These are phyloP conservation scores for Fragilariopsis cylindrus DNA, from an alignment of 108 stramenopile genomes.

Conservation along the genomic window DNA sequence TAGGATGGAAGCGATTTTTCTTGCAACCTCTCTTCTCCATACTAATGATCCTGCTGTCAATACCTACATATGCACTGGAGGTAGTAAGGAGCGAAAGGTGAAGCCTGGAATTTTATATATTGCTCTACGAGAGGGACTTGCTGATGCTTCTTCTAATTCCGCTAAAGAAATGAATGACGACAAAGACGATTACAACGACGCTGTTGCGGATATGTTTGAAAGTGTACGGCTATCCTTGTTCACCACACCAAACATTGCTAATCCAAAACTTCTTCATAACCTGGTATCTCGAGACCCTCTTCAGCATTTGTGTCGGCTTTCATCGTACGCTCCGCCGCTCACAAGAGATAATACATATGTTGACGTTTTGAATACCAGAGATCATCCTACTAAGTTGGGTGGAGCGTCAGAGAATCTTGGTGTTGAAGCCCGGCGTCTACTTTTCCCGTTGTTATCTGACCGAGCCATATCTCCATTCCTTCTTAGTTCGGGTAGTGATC, in stretches of 20 bases:
- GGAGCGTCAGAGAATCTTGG: slow-evolving; percentile 31
- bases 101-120: slow-evolving; percentile 46
- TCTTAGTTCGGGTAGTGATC: slow-evolving; percentile 25
- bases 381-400: slow-evolving; percentile 19
- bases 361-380: slow-evolving; percentile 34
- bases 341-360: slow-evolving; percentile 27
- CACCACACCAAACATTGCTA: slow-evolving; percentile 11
- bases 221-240: slow-evolving; percentile 3
- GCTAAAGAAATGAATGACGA: background rate
- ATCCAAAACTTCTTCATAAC: slow-evolving; percentile 36
- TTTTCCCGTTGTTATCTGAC: slow-evolving; percentile 64
- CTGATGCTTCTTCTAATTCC: slow-evolving; percentile 1
- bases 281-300: slow-evolving; percentile 55
- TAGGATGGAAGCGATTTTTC: slow-evolving; percentile 28
- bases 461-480: slow-evolving; percentile 54
- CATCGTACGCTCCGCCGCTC: slow-evolving; percentile 52
- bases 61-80: slow-evolving; percentile 40
- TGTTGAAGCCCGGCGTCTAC: slow-evolving; percentile 56
- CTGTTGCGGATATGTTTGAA: slow-evolving; percentile 20
- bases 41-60: slow-evolving; percentile 36
- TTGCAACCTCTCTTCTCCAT: slow-evolving; percentile 31
- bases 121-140: slow-evolving; percentile 44
- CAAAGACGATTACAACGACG: slow-evolving; percentile 13
- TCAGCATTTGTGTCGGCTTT: slow-evolving; percentile 46
- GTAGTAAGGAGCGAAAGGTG: slow-evolving; percentile 50